A percentile compares a stretch with the other conserved stretches of the same genome.
These are phyloP conservation scores for Pleurozium schreberi DNA, from an alignment of 225 moss, liverwort and hornwort species.

Conservation along the genomic window DNA sequence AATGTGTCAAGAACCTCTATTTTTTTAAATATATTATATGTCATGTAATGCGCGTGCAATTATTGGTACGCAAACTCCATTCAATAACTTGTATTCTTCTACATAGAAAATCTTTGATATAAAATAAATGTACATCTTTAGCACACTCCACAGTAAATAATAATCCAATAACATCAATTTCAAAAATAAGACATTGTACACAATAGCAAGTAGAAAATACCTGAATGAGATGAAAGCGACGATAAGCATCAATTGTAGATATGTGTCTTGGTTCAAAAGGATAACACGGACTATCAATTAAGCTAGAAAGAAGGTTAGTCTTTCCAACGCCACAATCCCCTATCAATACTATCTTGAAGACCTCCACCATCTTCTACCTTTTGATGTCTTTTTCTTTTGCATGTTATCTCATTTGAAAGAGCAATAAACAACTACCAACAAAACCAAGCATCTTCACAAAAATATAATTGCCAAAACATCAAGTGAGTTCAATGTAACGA, in stretches of 20 bases:
- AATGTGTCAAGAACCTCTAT: neutral
- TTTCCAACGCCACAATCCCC: neutral
- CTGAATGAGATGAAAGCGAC: neutral
- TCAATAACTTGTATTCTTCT: neutral
- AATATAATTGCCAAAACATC: neutral
- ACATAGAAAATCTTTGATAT: neutral
- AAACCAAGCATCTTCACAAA: neutral
- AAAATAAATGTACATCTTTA: neutral
- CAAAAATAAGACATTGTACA: neutral
- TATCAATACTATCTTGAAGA: neutral
- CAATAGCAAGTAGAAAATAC: neutral
- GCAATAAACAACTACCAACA: neutral
- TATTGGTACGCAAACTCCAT: neutral
- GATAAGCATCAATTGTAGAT: neutral
- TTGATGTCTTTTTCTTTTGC: neutral
- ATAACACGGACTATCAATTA: neutral
- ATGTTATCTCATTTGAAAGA: neutral
- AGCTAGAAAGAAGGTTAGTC: neutral
- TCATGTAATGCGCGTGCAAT: too few species aligned
- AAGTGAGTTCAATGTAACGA: neutral
- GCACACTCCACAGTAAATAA: rapidly evolving
- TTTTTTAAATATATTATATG: too few species aligned
- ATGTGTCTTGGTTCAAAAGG: neutral
- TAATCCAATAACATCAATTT: neutral
- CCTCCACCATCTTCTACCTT: neutral